phyloP scores from a whole-genome alignment of 179 eudicot genomes.

The Silene vulgaris region DNA sequence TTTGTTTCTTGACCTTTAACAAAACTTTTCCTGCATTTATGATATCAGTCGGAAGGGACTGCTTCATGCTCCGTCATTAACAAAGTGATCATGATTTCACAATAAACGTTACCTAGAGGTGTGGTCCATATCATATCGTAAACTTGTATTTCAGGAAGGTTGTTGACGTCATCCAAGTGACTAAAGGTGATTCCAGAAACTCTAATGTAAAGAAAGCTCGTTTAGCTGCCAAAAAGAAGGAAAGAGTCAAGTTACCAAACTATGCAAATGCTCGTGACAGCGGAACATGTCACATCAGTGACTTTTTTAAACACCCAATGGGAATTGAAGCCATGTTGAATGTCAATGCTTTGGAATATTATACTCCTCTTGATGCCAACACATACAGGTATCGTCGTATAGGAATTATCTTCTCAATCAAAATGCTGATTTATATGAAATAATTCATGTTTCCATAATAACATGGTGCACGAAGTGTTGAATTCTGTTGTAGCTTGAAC shows the following conservation, averaged over 20 bases:
- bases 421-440: background rate
- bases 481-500: conserved; percentile 10
- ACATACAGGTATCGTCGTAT: conserved; percentile 48
- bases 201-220: conserved; percentile 56
- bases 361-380: conserved; percentile 50
- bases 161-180: conserved; percentile 31
- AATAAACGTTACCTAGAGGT: background rate
- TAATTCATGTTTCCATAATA: background rate
- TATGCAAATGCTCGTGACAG: conserved; percentile 33
- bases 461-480: background rate
- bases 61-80: background rate
- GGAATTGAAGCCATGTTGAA: conserved; percentile 80
- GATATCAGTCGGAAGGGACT: background rate
- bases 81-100: background rate
- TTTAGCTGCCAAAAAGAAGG: conserved; percentile 61
- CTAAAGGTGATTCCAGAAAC: conserved; percentile 37
- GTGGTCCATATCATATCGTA: background rate
- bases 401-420: background rate
- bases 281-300: conserved; percentile 44
- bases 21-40: background rate
- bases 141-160: conserved; percentile 42
- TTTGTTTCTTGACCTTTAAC: conserved; percentile 1
- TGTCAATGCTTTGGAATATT: conserved; percentile 55
- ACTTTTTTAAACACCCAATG: conserved; percentile 67
- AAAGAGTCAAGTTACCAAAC: conserved; percentile 55